These are phyloP conservation scores for Wallacemonas sp. DNA, from an alignment of 208 protist genomes.

Conservation along the genomic window DNA sequence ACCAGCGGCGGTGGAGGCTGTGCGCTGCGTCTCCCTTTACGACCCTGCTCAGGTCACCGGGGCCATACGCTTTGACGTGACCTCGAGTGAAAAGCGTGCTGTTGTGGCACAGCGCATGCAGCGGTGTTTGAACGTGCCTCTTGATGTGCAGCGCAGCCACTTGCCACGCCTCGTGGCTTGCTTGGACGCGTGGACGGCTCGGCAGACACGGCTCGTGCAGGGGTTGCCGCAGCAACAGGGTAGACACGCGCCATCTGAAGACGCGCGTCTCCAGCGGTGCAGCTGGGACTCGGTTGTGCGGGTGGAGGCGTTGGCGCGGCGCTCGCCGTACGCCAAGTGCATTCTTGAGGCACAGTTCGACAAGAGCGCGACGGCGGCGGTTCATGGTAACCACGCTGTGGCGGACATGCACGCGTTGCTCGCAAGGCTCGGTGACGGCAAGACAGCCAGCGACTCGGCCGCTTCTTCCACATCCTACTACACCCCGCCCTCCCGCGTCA, in stretches of 20 bases:
- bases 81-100: slow-evolving; percentile 37
- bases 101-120: slow-evolving; percentile 48
- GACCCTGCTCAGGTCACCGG: background rate
- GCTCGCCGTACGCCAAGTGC: slow-evolving; percentile 15
- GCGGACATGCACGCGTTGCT: slow-evolving; percentile 19
- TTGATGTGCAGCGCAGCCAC: slow-evolving; percentile 16
- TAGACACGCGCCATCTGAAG: too few species aligned
- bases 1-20: slow-evolving; percentile 16
- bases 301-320: slow-evolving; percentile 21
- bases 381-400: slow-evolving; percentile 21
- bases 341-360: slow-evolving; percentile 28
- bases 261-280: background rate
- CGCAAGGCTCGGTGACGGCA: background rate
- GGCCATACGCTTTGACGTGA: slow-evolving; percentile 25
- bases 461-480: background rate
- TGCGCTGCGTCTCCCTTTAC: slow-evolving; percentile 24
- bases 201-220: background rate
- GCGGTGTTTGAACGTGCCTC: slow-evolving; percentile 28
- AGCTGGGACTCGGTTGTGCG: slow-evolving; percentile 29
- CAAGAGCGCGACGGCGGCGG: slow-evolving; percentile 21
- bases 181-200: slow-evolving; percentile 8
- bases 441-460: background rate
- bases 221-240: too few species aligned
- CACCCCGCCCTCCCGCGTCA: background rate
- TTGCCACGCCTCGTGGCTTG: slow-evolving; percentile 24